A percentile compares a stretch with the other conserved stretches of the same genome.
Evolutionary conservation across 176 grass and related monocot genomes (phyloP).

Genomic region (Leersia perrieri): DNA sequence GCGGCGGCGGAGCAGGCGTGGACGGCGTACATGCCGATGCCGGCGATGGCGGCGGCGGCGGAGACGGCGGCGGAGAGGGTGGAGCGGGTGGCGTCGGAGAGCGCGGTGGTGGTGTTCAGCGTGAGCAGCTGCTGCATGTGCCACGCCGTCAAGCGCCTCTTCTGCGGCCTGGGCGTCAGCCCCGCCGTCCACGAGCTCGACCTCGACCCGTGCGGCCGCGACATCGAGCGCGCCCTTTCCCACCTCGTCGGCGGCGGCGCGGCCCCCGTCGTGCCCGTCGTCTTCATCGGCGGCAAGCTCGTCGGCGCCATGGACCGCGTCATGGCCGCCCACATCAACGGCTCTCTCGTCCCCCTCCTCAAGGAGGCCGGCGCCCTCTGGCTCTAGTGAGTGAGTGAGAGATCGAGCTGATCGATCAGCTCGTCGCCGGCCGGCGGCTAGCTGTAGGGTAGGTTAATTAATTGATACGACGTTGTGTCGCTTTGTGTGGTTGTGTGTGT

Average conservation of each 20-base stretch:
- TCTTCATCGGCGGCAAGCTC: conserved; percentile 89
- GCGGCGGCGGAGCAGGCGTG: conserved; percentile 78
- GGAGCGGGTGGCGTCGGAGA: conserved; percentile 84
- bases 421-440: too few relatives aligned
- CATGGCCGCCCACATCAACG: conserved; percentile 94
- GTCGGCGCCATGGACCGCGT: conserved; percentile 89
- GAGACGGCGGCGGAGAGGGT: conserved; percentile 74
- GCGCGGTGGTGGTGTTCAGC: conserved; percentile 97
- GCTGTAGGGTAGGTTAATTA: conserved; percentile 29
- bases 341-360: conserved; percentile 79
- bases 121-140: conserved; percentile 99
- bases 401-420: too few relatives aligned
- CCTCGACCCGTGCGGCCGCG: conserved; percentile 66
- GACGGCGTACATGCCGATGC: conserved; percentile 53
- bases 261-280: conserved; percentile 70
- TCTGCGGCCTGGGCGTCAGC: conserved; percentile 96
- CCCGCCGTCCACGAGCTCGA: conserved; percentile 91
- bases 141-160: conserved; percentile 98
- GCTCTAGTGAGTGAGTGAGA: conserved; percentile 38
- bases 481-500: not conserved
- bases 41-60: not conserved
- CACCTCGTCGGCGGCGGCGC: conserved; percentile 50
- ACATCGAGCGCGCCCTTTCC: conserved; percentile 72
- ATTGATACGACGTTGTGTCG: conserved; percentile 43
- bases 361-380: conserved; percentile 93